Conservation (phyloP, 2,329 filamentous ascomycete genomes). For the Fusarium sp. region DNA sequence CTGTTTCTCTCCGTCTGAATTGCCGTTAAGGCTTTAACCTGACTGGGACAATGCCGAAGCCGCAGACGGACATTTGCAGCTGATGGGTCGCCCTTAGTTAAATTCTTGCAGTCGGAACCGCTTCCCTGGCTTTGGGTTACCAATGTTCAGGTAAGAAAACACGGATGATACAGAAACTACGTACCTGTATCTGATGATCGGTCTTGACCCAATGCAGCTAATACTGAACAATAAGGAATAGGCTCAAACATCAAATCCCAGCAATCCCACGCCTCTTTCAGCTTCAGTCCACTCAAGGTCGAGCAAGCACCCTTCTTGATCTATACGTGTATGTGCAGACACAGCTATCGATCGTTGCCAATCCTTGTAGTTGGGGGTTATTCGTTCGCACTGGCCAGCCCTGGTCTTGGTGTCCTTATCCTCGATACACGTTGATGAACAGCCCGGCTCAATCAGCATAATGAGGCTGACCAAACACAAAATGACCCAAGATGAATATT, state of each 20-base stretch:
- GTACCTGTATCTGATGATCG: neutral
- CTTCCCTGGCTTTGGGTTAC: conserved; percentile 30
- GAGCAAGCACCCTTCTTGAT: neutral
- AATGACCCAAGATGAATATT: conserved; percentile 19
- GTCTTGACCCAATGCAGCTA: conserved; percentile 38
- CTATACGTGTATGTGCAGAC: neutral
- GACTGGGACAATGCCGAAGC: conserved; percentile 35
- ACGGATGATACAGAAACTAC: neutral
- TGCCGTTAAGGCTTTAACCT: conserved; percentile 34
- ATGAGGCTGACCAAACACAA: conserved; percentile 19
- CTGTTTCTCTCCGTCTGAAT: conserved; percentile 33
- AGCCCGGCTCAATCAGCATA: neutral
- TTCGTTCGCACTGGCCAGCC: conserved; percentile 9
- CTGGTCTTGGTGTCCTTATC: conserved; percentile 2
- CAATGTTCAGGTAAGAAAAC: conserved; percentile 3
- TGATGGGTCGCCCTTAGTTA: conserved; percentile 24
- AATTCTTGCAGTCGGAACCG: conserved; percentile 33
- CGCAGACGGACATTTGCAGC: conserved; percentile 33
- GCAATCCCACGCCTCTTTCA: conserved; percentile 17
- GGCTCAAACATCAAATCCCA: conserved; percentile 4
- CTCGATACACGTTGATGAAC: conserved; percentile 8
- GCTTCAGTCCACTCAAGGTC: neutral
- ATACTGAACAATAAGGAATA: conserved; percentile 35
- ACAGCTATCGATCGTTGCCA: conserved; percentile 7
- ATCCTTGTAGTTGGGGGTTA: conserved; percentile 7